Evolutionary conservation across 2,329 filamentous ascomycete genomes (phyloP), one percentile per base, ranked within the genome.

Genomic region (Stylonectria norvegica): DNA sequence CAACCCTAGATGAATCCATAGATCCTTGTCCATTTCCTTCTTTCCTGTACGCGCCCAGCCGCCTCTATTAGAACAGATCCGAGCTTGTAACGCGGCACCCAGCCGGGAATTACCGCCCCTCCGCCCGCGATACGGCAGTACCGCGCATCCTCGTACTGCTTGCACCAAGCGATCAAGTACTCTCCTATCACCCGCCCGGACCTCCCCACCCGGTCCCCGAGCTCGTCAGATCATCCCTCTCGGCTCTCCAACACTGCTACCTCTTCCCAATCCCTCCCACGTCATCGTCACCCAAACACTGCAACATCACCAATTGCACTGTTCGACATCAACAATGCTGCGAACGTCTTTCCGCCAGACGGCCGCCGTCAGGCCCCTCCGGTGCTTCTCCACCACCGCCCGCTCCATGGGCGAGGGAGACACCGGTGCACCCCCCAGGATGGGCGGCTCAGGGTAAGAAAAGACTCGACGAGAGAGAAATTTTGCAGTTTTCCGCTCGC

Each of bases 361-460:
- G 56, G 71, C 72, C 49, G 61, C 72, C 53, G 63, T 73, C 59
- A 72, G 75, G 62, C 73, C 79, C 57, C 69, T 76, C 55, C 69
- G 63, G 42, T 74, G 80, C 55, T 85, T 89, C 70, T 75, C 81
- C 47, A 79, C 75, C 50, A 77, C 81, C 43, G 65, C 73, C 52
- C 73, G 78, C 61, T 75, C 67, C 61, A 85, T 88, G 79, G 69
- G 64, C 47, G 83, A 77, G 55, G 86, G 86, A 50, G 86, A 89
- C 63, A 83, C 79, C 49, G 85, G 85, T 43, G 67, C 76, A 41
- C 75, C 75, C 47, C 73, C 70, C 56, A 74, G 70, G 64, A 66
- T 66, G 9, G 75, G 75, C 47, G 75, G 75, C 60, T 54, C 60
- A 59, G 70, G 74, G 76, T 80, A 65, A 62, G 75, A n/a, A n/a